A percentile compares a stretch with the other conserved stretches of the same genome.
These are phyloP conservation scores for Rickenella mellea DNA, from an alignment of 768 basidiomycete species.

Conservation along the genomic window DNA sequence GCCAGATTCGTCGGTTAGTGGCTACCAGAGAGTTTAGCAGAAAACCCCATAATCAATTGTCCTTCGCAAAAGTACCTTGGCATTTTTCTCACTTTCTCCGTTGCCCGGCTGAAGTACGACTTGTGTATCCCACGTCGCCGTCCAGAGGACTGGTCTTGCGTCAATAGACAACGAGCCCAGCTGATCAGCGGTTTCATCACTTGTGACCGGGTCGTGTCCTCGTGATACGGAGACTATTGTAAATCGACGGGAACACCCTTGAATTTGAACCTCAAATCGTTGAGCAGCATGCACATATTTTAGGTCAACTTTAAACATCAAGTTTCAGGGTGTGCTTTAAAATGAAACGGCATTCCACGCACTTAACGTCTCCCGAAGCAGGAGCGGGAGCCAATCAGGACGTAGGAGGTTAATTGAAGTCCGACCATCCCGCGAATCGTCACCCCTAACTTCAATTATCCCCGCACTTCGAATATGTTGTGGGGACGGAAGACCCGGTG, in stretches of 20 bases:
- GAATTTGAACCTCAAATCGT: constrained; percentile 52
- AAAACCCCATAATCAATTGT: constrained; percentile 6
- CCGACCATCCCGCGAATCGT: constrained; percentile 12
- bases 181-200: constrained; percentile 26
- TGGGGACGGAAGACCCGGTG: constrained; percentile 40
- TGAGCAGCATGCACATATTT: constrained; percentile 59
- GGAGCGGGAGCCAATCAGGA: constrained; percentile 58
- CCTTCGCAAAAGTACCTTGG: constrained; percentile 1
- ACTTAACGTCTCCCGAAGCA: constrained; percentile 65
- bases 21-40: constrained; percentile 3
- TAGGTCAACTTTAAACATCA: constrained; percentile 45
- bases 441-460: constrained; percentile 44
- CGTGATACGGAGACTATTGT: constrained; percentile 37
- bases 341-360: constrained; percentile 14
- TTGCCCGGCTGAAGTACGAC: constrained; percentile 3
- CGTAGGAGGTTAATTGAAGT: constrained; percentile 24
- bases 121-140: constrained; percentile 58
- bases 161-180: constrained; percentile 38
- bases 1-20: constrained; percentile 29
- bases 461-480: constrained; percentile 40
- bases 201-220: constrained; percentile 13
- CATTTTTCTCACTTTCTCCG: constrained; percentile 16
- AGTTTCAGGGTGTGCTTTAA: constrained; percentile 2
- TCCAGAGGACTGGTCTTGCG: constrained; percentile 39
- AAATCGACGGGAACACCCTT: constrained; percentile 51